Evolutionary conservation across 495 filamentous ascomycete genomes (phyloP), one percentile per base, ranked within the genome.

Genomic region (Neurospora sp.): DNA sequence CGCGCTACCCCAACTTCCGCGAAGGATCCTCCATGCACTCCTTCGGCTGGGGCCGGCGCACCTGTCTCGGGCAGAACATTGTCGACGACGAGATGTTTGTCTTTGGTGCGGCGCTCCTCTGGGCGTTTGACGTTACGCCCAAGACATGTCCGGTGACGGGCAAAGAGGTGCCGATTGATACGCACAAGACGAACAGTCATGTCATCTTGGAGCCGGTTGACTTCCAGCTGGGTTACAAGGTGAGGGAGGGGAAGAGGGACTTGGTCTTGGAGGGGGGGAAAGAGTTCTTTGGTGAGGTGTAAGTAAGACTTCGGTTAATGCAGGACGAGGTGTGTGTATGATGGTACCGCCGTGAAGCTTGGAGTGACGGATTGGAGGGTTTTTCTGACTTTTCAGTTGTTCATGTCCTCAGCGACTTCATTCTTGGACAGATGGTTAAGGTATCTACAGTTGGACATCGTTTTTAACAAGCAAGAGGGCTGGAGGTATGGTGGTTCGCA

Each of bases 21-120:
- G 88, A 79, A 81, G 87, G 78, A 8, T 74, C 78, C 1, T 74
- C 79, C 35, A 86, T 86, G 84, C 84, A 87, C 69, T 83, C 80
- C 1, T 92, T 91, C 74, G 90, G 90, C 6, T 90, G 86, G 77
- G 90, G 90, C 5, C 86, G 90, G 2, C 83, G 90, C 11, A 86
- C 88, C 8, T 92, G 90, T 72, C 75, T 89, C 0, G 90, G 89
- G 0, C 86, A 88, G 31, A 82, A 88, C 53, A 82, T 92, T n/a
- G 90, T 89, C 5, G 89, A 91, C 73, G 83, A 86, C 76, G 84
- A 86, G 75, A 84, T 81, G 79, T 84, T 86, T 79, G 83, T 77
- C 81, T 83, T 74, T 68, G 90, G 72, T 82, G 84, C 82, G 44
- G 88, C 48, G 73, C 75, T 74, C 40, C 85, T 75, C 74, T 88